Base-by-base conservation (phyloP, 345 rosid genomes). In the Rhodamnia rubescens region DNA sequence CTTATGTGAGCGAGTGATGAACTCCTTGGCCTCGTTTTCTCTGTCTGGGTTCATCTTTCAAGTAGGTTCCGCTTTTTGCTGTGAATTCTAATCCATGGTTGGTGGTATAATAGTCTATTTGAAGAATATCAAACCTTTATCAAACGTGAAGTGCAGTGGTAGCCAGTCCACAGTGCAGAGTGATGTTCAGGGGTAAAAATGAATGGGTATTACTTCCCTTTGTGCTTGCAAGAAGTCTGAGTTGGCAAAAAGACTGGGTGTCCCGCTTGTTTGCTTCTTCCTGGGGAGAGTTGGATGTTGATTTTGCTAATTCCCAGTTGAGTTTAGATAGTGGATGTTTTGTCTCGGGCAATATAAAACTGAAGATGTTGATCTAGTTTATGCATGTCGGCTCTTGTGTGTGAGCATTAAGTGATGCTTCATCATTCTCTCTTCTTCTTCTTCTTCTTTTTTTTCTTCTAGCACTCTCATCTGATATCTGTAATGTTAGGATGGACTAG, bases 281-380 rank as follows among this genome's bases (percentile, higher is more conserved):
- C 18, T 42, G 0, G 12, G 44, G 44, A 64, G 75, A 64, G 42
- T 64, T 64, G 78, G 78, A 69, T 16, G 24, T 64, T 2, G 40
- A 61, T 61, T 27, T 61, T 61, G 42, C 74, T 61, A 29, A 61
- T 61, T 61, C 75, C 36, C 75, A 64, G 42, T 64, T 0, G 0
- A 64, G 42, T 29, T 64, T 64, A 64, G 75, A 64, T 7, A 0
- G 21, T 15, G 42, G 21, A 15, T 64, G 74, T 29, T 16, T 1
- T 8, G 22, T 32, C 29, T 64, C 0, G 42, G 75, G 75, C 11
- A 61, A 1, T 0, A 15, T 64, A 3, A 64, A 21, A 29, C 42
- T 64, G 75, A 15, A 15, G 2, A 64, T 29, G 75, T 3, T 29
- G 11, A 29, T 29, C 22, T 29, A 64, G 75, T 64, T 64, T 42